Evolutionary conservation across 495 filamentous ascomycete genomes (phyloP).

Genomic region (Aspergillus sclerotioniger): DNA sequence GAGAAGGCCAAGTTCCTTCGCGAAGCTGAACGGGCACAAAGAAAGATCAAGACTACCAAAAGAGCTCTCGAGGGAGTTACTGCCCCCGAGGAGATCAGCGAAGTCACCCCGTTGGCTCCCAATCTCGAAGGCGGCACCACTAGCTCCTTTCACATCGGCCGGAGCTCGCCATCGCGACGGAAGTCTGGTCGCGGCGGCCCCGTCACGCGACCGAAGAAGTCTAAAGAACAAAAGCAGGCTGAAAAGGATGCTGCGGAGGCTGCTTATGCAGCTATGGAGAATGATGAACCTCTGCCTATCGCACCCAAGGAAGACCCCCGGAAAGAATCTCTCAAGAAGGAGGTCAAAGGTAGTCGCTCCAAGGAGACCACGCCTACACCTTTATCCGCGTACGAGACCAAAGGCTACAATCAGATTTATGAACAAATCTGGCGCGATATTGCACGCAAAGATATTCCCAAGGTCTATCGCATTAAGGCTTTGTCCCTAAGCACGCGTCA

Average conservation of each 20-base stretch:
- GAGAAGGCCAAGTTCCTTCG: conserved; percentile 74
- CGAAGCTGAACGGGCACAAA: conserved; percentile 80
- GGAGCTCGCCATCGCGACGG: conserved; percentile 60
- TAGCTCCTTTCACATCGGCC: conserved; percentile 74
- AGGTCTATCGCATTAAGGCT: conserved; percentile 81
- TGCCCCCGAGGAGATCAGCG: conserved; percentile 74
- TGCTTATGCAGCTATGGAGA: conserved; percentile 80
- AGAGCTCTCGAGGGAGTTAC: conserved; percentile 80
- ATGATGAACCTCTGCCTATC: conserved; percentile 67
- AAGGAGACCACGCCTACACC: conserved; percentile 62
- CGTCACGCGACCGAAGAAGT: conserved; percentile 71
- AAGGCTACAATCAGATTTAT: conserved; percentile 94
- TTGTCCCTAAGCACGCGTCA: conserved; percentile 78
- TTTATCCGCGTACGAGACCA: conserved; percentile 67
- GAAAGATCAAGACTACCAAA: conserved; percentile 83
- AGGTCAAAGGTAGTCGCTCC: conserved; percentile 54
- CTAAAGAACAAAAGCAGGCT: conserved; percentile 94
- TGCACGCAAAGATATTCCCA: conserved; percentile 87
- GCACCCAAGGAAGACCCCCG: conserved; percentile 65
- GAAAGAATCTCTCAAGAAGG: conserved; percentile 48
- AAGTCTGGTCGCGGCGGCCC: conserved; percentile 63
- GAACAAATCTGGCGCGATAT: conserved; percentile 98
- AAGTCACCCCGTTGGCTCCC: conserved; percentile 69
- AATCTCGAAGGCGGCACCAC: conserved; percentile 88
- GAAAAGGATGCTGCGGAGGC: conserved; percentile 91